Percentiles rank a stretch among this genome's conserved stretches.
Evolutionary conservation across 768 basidiomycete genomes (phyloP).

Genomic region (Porpolomopsis calyptriformis): DNA sequence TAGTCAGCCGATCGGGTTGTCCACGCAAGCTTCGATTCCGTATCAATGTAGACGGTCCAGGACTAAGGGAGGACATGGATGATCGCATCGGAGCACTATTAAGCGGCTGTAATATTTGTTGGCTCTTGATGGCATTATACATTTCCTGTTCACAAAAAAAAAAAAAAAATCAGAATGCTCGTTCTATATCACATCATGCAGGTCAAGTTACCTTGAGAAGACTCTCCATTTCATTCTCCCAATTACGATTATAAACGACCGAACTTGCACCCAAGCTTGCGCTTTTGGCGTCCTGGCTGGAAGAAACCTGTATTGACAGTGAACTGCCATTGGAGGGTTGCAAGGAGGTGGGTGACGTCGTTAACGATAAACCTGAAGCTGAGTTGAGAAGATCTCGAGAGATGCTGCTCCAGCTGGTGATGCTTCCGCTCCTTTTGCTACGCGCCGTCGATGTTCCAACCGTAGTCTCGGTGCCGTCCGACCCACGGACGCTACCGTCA

Average conservation of each 20-base stretch:
- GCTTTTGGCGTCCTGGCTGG: conserved; percentile 24
- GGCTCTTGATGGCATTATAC: conserved; percentile 82
- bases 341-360: conserved; percentile 19
- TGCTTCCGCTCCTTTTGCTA: conserved; percentile 71
- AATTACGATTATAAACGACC: conserved; percentile 50
- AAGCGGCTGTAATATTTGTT: conserved; percentile 81
- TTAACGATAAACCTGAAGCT: conserved; percentile 21
- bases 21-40: conserved; percentile 67
- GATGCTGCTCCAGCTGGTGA: conserved; percentile 77
- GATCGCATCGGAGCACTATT: conserved; percentile 35
- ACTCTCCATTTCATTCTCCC: conserved; percentile 82
- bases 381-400: conserved; percentile 47
- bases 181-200: not conserved
- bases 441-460: conserved; percentile 25
- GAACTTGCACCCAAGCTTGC: conserved; percentile 16
- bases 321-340: conserved; percentile 48
- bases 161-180: not conserved
- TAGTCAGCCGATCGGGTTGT: conserved; percentile 60
- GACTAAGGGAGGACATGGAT: conserved; percentile 48
- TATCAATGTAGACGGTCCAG: conserved; percentile 36
- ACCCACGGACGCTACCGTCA: conserved; percentile 50
- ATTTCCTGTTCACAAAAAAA: conserved; percentile 55
- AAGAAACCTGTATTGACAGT: conserved; percentile 49
- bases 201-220: conserved; percentile 56
- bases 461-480: conserved; percentile 45